Percentiles rank a stretch among this genome's conserved stretches.
These are phyloP conservation scores for Melocanna baccifera DNA, from an alignment of 176 grass and related monocot genomes.

Conservation along the genomic window DNA sequence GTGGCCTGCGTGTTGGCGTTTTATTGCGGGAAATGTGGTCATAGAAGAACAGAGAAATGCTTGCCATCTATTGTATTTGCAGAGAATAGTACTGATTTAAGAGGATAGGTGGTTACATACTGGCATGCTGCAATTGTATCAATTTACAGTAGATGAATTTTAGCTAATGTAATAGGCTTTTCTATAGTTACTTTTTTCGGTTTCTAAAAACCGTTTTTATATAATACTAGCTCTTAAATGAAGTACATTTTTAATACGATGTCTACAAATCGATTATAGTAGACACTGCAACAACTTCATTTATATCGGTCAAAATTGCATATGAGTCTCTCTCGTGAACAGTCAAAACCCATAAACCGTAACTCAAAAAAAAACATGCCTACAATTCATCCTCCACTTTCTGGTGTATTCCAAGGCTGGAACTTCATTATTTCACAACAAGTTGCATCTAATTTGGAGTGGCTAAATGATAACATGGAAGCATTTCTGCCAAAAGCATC, in stretches of 20 bases:
- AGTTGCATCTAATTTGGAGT: neutral
- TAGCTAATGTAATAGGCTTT: too few relatives aligned
- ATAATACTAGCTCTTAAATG: fast-evolving
- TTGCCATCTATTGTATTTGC: neutral
- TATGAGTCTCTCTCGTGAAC: too few relatives aligned
- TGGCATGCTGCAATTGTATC: neutral
- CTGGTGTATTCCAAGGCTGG: neutral
- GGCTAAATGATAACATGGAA: neutral
- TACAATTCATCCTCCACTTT: neutral
- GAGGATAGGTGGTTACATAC: too few relatives aligned
- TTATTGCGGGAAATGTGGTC: neutral
- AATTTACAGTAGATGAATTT: neutral
- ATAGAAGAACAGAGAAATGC: neutral
- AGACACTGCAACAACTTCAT: too few relatives aligned
- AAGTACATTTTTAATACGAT: too few relatives aligned
- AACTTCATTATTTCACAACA: neutral
- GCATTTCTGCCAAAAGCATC: neutral
- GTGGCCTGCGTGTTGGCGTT: neutral
- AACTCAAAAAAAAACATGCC: too few relatives aligned
- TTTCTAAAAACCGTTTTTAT: too few relatives aligned
- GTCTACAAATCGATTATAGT: too few relatives aligned
- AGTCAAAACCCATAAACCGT: too few relatives aligned
- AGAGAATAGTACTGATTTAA: too few relatives aligned
- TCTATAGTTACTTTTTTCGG: too few relatives aligned
- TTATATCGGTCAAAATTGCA: too few relatives aligned